phyloP scores from a whole-genome alignment of 352 stramenopile species.

The Phytophthora cactorum region DNA sequence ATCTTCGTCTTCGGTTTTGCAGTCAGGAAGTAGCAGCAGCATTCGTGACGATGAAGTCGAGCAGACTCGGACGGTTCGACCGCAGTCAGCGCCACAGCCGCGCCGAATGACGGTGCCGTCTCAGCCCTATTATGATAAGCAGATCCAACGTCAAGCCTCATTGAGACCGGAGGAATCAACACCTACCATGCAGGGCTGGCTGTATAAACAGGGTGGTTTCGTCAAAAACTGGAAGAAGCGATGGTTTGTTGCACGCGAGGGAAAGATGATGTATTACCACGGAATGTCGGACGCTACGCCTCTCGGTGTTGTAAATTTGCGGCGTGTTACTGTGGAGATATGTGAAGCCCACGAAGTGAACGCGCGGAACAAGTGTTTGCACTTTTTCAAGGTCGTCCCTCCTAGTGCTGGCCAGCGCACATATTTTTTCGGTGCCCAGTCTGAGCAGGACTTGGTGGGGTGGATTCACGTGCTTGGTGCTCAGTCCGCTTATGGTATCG shows the following conservation, averaged over 20 bases:
- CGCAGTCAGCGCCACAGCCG: conserved; percentile 29
- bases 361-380: conserved; percentile 57
- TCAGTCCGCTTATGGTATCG: conserved; percentile 54
- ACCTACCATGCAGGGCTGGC: conserved; percentile 68
- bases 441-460: conserved; percentile 66
- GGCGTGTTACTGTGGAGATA: conserved; percentile 59
- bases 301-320: conserved; percentile 71
- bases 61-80: conserved; percentile 10
- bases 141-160: conserved; percentile 24
- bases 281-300: conserved; percentile 68
- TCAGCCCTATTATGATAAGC: conserved; percentile 20
- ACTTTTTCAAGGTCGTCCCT: conserved; percentile 80
- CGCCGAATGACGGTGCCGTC: conserved; percentile 38
- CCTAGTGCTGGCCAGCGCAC: conserved; percentile 60
- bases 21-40: conserved; percentile 31
- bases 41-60: conserved; percentile 28
- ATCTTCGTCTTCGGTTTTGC: conserved; percentile 29
- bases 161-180: conserved; percentile 33
- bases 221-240: conserved; percentile 88
- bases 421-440: conserved; percentile 79
- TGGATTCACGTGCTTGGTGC: conserved; percentile 70
- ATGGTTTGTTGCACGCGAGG: conserved; percentile 84
- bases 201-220: conserved; percentile 82
- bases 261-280: conserved; percentile 83
- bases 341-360: conserved; percentile 67